A percentile compares a stretch with the other conserved stretches of the same genome.
Evolutionary conservation across 495 filamentous ascomycete species (phyloP).

Genomic region (Trichoderma gamsii): DNA sequence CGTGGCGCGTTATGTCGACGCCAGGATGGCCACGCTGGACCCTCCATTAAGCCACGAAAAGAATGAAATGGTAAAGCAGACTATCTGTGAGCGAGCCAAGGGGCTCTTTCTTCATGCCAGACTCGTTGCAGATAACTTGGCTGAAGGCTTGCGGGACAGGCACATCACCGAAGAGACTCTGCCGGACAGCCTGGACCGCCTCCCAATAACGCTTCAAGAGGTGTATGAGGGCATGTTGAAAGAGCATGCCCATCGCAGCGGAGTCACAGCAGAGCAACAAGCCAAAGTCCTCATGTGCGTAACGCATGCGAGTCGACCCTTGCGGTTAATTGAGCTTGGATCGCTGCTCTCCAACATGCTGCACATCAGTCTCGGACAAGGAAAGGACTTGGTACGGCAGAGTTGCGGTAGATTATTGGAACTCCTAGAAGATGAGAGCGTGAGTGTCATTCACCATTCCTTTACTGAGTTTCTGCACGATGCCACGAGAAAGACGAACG

Average conservation of each 20-base stretch:
- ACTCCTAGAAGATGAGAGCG: constrained; percentile 34
- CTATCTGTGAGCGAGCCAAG: constrained; percentile 21
- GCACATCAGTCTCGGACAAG: constrained; percentile 17
- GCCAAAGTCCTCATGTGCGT: constrained; percentile 36
- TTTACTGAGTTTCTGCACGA: constrained; percentile 47
- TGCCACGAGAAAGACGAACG: neutral
- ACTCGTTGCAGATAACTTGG: constrained; percentile 35
- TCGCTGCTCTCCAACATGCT: constrained; percentile 24
- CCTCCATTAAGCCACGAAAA: constrained; percentile 28
- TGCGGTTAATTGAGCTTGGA: constrained; percentile 45
- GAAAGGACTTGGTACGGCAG: constrained; percentile 33
- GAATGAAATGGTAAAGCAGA: constrained; percentile 17
- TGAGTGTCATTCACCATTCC: constrained; percentile 46
- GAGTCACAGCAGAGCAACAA: constrained; percentile 34
- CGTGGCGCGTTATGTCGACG: neutral
- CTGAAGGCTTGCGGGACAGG: constrained; percentile 17
- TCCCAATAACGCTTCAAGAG: constrained; percentile 17
- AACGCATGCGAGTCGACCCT: constrained; percentile 41
- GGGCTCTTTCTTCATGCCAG: constrained; percentile 40
- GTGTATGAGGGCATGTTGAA: constrained; percentile 39
- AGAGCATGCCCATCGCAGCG: constrained; percentile 33
- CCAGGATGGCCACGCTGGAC: constrained; percentile 29
- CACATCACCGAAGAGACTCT: constrained; percentile 25
- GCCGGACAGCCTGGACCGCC: constrained; percentile 26
- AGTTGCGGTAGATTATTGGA: constrained; percentile 36